Percentiles rank a stretch among this genome's conserved stretches.
Evolutionary conservation across 345 rosid species (phyloP).

Genomic region (Acer negundo): DNA sequence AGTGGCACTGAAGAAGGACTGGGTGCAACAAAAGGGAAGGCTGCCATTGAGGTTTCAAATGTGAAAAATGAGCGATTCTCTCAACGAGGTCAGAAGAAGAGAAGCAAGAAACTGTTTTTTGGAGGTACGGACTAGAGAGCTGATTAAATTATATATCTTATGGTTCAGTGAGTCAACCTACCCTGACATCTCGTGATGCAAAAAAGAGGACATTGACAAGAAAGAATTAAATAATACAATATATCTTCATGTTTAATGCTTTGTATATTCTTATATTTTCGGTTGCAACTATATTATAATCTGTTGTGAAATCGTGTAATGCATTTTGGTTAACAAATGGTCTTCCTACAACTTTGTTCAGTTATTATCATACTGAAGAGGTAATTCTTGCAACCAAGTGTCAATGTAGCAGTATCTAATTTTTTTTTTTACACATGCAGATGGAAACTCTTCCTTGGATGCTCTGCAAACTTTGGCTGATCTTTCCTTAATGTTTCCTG

Average conservation of each 20-base stretch:
- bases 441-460: conserved; percentile 57
- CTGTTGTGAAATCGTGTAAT: background rate
- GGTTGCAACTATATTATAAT: background rate
- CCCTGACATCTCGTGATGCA: background rate
- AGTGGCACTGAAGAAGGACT: conserved; percentile 86
- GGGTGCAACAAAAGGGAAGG: conserved; percentile 44
- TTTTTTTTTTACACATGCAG: conserved; percentile 34
- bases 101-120: conserved; percentile 56
- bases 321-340: background rate
- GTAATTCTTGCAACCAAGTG: background rate
- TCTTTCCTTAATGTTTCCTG: conserved; percentile 62
- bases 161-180: background rate
- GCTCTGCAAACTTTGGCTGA: conserved; percentile 84
- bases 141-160: background rate
- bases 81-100: conserved; percentile 46
- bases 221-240: conserved; percentile 3
- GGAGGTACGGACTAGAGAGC: conserved; percentile 52
- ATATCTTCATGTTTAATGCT: conserved; percentile 22
- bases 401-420: background rate
- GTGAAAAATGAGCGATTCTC: conserved; percentile 40
- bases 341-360: background rate
- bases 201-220: conserved; percentile 16
- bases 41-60: conserved; percentile 43
- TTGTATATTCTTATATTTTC: conserved; percentile 17
- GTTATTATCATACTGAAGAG: background rate